Evolutionary conservation across 306 rosid species (phyloP).

Genomic region (Luffa aegyptiaca): DNA sequence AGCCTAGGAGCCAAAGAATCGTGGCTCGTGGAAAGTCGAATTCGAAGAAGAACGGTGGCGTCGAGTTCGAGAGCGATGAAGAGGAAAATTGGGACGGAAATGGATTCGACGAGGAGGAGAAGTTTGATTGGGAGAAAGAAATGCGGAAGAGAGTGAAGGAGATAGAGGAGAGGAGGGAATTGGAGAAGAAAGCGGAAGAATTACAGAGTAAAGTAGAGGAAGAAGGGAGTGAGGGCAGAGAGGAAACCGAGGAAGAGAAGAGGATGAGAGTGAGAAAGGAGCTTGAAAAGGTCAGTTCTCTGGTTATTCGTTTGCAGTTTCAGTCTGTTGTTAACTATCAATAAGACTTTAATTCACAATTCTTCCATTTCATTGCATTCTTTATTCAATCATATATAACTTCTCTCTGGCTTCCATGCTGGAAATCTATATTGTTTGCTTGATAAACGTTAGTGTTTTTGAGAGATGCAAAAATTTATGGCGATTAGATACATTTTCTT

Average conservation of each 20-base stretch:
- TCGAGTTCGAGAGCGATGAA: conserved; percentile 61
- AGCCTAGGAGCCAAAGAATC: conserved; percentile 39
- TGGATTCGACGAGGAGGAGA: conserved; percentile 31
- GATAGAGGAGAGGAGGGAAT: conserved; percentile 76
- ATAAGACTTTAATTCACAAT: not conserved
- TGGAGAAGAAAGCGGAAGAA: conserved; percentile 87
- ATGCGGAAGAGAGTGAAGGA: conserved; percentile 69
- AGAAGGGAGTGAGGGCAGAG: conserved; percentile 29
- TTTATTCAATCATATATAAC: not conserved
- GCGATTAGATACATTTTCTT: not conserved
- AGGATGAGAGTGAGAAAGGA: conserved; percentile 81
- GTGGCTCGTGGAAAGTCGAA: conserved; percentile 56
- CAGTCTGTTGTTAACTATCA: not conserved
- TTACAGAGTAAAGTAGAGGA: conserved; percentile 44
- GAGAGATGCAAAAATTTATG: not conserved
- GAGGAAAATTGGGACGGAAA: conserved; percentile 34
- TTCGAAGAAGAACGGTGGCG: conserved; percentile 69
- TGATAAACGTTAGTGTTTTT: not conserved
- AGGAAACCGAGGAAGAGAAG: conserved; percentile 75
- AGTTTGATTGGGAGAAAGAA: conserved; percentile 59
- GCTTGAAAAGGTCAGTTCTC: conserved; percentile 65
- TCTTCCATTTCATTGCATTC: not conserved
- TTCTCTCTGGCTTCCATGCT: not conserved
- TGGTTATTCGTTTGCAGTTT: not conserved
- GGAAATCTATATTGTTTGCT: not conserved